Evolutionary conservation across 768 basidiomycete genomes (phyloP).

Genomic region (Russula dissimulans): DNA sequence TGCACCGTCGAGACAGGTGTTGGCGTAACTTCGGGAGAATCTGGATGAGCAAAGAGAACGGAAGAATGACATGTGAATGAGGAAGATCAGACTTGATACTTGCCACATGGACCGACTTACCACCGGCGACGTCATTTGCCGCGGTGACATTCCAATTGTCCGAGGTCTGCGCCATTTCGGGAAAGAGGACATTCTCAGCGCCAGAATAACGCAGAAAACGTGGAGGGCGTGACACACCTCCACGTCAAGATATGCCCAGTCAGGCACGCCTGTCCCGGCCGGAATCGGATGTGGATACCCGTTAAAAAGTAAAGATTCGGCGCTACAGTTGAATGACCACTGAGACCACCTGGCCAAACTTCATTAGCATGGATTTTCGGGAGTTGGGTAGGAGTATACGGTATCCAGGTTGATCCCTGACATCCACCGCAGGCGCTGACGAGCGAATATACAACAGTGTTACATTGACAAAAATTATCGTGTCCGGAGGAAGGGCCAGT

Average conservation of each 20-base stretch:
- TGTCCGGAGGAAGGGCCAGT: background rate
- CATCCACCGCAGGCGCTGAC: background rate
- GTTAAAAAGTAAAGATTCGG: background rate
- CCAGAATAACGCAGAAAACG: background rate
- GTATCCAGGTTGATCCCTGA: background rate
- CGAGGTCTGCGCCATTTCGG: background rate
- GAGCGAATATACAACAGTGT: constrained; percentile 1
- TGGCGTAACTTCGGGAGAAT: background rate
- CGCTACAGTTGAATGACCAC: background rate
- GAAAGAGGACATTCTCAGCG: background rate
- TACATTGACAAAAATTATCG: background rate
- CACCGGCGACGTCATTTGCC: background rate
- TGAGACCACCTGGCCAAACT: background rate
- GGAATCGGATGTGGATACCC: background rate
- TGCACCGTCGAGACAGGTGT: background rate
- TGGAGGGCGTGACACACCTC: background rate
- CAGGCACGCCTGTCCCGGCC: background rate
- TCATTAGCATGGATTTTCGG: background rate
- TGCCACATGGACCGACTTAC: background rate
- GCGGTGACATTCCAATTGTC: background rate
- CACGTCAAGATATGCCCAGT: background rate
- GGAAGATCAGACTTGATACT: background rate
- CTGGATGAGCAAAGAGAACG: background rate
- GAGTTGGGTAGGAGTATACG: no score
- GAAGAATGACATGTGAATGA: background rate